These are phyloP conservation scores for Chrysanthemum seticuspe DNA, from an alignment of 129 eudicot species.

Conservation along the genomic window DNA sequence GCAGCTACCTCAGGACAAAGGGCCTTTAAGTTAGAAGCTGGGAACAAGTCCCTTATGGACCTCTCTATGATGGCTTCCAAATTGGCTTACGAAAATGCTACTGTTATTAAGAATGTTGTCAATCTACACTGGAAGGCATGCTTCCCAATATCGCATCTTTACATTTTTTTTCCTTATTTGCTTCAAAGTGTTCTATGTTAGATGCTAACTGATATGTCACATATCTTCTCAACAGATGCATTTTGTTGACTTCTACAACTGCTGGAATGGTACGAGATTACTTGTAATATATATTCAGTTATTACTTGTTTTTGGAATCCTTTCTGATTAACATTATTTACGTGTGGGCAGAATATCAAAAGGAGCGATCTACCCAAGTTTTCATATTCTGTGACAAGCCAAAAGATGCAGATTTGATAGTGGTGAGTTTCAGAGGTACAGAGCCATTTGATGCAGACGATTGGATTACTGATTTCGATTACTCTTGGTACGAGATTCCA, in stretches of 20 bases:
- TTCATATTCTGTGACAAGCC: slow-evolving; percentile 76
- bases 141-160: neutral
- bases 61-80: slow-evolving; percentile 86
- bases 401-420: slow-evolving; percentile 66
- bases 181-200: neutral
- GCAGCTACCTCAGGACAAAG: neutral
- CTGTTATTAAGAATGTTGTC: slow-evolving; percentile 62
- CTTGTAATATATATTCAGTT: neutral
- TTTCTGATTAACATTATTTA: neutral
- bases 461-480: slow-evolving; percentile 89
- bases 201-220: slow-evolving; percentile 15
- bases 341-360: slow-evolving; percentile 59
- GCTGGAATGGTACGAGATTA: slow-evolving; percentile 83
- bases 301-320: neutral
- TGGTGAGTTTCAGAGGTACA: slow-evolving; percentile 84
- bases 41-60: slow-evolving; percentile 63
- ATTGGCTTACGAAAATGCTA: slow-evolving; percentile 80
- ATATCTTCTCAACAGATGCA: slow-evolving; percentile 59
- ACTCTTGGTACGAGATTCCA: slow-evolving; percentile 90
- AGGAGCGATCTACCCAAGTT: slow-evolving; percentile 80
- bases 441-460: slow-evolving; percentile 94
- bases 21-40: slow-evolving; percentile 28
- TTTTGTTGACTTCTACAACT: slow-evolving; percentile 83
- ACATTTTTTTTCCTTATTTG: neutral
- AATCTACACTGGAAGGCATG: slow-evolving; percentile 79